Evolutionary conservation across 2,329 filamentous ascomycete genomes (phyloP).

Genomic region (Colletotrichum lupini): DNA sequence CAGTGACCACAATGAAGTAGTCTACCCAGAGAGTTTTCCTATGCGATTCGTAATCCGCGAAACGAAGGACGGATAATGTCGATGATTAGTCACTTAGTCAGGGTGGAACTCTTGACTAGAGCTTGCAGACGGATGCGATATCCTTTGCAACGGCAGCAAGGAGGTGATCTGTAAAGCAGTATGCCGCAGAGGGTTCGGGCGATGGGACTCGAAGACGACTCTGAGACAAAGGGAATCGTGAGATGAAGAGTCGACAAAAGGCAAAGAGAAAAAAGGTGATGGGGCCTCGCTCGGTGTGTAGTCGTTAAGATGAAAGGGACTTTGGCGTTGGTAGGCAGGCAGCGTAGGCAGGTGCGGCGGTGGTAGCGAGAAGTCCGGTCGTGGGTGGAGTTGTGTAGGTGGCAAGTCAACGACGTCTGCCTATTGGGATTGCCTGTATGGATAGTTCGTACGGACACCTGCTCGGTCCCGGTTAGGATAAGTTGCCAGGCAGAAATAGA

Average conservation of each 20-base stretch:
- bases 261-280: background rate
- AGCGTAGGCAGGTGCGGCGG: background rate
- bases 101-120: background rate
- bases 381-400: background rate
- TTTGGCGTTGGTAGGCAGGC: background rate
- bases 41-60: background rate
- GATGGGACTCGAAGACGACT: background rate
- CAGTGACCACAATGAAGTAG: background rate
- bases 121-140: background rate
- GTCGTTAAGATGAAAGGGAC: background rate
- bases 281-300: background rate
- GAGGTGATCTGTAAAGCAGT: background rate
- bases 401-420: background rate
- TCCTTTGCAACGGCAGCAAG: background rate
- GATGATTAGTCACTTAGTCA: background rate
- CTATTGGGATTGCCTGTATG: background rate
- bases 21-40: background rate
- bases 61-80: background rate
- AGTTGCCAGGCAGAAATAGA: slow-evolving; percentile 1
- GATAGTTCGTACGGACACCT: background rate
- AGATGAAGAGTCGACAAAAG: background rate
- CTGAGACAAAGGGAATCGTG: background rate
- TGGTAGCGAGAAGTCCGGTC: background rate
- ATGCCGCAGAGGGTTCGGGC: no score
- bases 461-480: background rate